A percentile compares a stretch with the other conserved stretches of the same genome.
phyloP scores from a whole-genome alignment of 257 asterid genomes.

The Solanum lignicaule region DNA sequence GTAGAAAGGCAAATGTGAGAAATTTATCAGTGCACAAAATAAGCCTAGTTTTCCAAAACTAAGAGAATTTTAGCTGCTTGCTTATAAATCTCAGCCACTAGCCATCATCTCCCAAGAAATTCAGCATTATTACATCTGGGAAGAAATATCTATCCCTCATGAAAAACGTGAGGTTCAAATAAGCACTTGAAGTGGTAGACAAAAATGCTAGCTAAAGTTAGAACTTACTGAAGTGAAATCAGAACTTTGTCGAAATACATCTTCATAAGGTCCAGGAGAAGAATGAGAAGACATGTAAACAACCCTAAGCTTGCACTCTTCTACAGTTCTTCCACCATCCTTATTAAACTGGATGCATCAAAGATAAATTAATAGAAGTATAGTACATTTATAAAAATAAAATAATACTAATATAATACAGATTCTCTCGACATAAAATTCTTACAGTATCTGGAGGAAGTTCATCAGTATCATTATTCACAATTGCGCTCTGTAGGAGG shows the following conservation, averaged over 20 bases:
- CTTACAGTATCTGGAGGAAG: constrained; percentile 60
- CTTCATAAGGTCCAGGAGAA: constrained; percentile 19
- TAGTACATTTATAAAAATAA: background rate
- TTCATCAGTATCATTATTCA: constrained; percentile 46
- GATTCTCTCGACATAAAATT: background rate
- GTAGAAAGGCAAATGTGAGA: background rate
- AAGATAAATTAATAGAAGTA: background rate
- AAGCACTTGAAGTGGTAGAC: background rate
- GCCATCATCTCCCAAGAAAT: background rate
- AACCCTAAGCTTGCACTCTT: constrained; percentile 73
- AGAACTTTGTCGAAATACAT: constrained; percentile 11
- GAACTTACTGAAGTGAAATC: constrained; percentile 31
- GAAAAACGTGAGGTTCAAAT: background rate
- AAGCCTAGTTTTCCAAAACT: background rate
- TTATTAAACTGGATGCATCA: constrained; percentile 45
- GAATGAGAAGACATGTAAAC: constrained; percentile 34
- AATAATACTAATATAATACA: background rate
- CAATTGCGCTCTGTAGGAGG: constrained; percentile 54
- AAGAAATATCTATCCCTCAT: background rate
- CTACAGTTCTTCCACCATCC: constrained; percentile 43
- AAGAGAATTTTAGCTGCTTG: background rate
- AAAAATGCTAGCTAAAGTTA: background rate
- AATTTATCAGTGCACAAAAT: background rate
- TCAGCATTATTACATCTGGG: background rate
- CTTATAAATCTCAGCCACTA: background rate